Conservation (phyloP, 805 yeast species). For the Vanderwaltozyma tropicalis region DNA sequence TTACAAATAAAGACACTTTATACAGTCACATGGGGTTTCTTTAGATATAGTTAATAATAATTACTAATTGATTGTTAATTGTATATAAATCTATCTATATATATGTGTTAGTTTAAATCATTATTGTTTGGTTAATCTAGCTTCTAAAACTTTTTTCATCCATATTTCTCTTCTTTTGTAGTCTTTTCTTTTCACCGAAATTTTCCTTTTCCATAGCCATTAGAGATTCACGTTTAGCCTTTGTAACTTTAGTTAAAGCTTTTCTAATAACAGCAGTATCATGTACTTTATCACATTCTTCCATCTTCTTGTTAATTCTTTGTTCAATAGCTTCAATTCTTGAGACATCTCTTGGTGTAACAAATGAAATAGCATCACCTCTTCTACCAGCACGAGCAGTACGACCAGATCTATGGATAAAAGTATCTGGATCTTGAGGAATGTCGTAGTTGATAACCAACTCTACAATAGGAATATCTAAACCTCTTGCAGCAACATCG, state of each 20-base stretch:
- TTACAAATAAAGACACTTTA: too few relatives aligned
- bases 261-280: slow-evolving; percentile 71
- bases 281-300: slow-evolving; percentile 54
- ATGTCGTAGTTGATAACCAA: slow-evolving; percentile 85
- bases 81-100: background rate
- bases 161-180: slow-evolving; percentile 35
- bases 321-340: slow-evolving; percentile 81
- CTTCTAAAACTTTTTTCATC: slow-evolving; percentile 11
- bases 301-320: slow-evolving; percentile 71
- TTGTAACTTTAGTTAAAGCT: slow-evolving; percentile 57
- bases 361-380: slow-evolving; percentile 75
- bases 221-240: slow-evolving; percentile 80
- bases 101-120: background rate
- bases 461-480: slow-evolving; percentile 89
- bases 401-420: slow-evolving; percentile 95
- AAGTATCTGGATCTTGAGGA: slow-evolving; percentile 94
- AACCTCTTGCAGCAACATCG: slow-evolving; percentile 94
- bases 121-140: background rate
- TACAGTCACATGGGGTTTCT: too few relatives aligned
- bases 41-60: too few relatives aligned
- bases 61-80: background rate
- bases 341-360: slow-evolving; percentile 75
- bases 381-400: slow-evolving; percentile 94
- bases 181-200: slow-evolving; percentile 65
- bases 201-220: slow-evolving; percentile 90